Base-by-base conservation (phyloP, 2,329 filamentous ascomycete genomes). In the Fusarium goolgardi region DNA sequence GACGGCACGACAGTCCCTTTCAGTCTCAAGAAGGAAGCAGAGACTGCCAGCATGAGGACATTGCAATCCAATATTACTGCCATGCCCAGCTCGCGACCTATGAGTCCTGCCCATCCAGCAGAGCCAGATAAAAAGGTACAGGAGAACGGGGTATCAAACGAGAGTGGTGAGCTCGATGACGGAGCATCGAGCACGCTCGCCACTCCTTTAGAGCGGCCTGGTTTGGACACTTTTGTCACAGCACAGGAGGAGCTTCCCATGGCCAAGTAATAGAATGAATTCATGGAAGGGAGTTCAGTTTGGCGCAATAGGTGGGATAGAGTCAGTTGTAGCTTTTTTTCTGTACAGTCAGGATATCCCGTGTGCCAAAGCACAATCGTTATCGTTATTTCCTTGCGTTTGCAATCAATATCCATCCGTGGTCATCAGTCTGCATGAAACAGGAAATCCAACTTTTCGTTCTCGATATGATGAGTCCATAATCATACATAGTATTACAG, bases 1-100 rank as follows among this genome's bases (percentile, higher is more conserved):
- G 87, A 86, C 11, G 89, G 90, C 0, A 86, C 92, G 29, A 90
- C 91, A 0, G 86, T 92, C 68, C 91, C 91, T 0, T 94, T 94
- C 75, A 91, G 86, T 52, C 76, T 94, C 13, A 85, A 85, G 55
- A 85, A 84, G 67, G 85, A 90, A n/a, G 85, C 86, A 5, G 85
- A 87, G 4, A 91, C 88, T 21, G 89, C 89, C 1, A 93, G 90
- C 77, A 92, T 91, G 85, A 79, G 90, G 50, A 93, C 91, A 0
- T 78, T 93, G 27, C 80, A 82, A 37, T 87, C 85, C 6, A 73
- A 76, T 20, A 60, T 67, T 51, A 78, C 71, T 18, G 73, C 74
- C 6, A 55, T 67, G 12, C 76, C 74, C 10, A 72, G 71, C 6
- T 78, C 74, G 13, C 76, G 65, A 49, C 78, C 79, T 3, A 75